Conservation (phyloP, 139 green algal genomes). For the Tetradesmus lagerheimii region DNA sequence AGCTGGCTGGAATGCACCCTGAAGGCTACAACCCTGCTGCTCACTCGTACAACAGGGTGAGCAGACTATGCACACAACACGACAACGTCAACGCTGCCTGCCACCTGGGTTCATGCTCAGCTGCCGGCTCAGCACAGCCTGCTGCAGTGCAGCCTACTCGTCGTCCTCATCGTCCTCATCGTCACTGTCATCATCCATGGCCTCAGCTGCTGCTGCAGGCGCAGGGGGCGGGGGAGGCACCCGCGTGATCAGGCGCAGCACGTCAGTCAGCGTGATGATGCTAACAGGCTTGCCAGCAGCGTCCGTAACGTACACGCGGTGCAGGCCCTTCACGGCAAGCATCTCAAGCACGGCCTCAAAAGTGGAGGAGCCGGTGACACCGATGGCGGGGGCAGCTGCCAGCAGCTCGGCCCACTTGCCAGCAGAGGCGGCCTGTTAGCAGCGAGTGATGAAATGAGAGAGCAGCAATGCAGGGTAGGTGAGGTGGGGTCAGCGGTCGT, state of each 20-base stretch:
- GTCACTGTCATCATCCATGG: not conserved
- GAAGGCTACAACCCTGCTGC: too few relatives aligned
- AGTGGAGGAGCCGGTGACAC: constrained; percentile 19
- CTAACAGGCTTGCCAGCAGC: constrained; percentile 40
- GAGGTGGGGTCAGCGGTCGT: not conserved
- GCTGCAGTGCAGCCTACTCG: not conserved
- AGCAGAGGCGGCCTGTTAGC: constrained; percentile 3
- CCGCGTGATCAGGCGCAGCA: constrained; percentile 50
- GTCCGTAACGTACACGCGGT: constrained; percentile 66
- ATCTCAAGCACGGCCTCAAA: constrained; percentile 34
- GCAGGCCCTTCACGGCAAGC: constrained; percentile 48
- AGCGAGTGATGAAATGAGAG: not conserved
- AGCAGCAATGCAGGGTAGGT: not conserved
- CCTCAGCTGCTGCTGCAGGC: not conserved
- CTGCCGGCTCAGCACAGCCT: not conserved
- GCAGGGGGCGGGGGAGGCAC: not conserved
- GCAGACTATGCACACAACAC: too few relatives aligned
- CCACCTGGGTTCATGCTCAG: too few relatives aligned
- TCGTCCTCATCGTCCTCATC: not conserved
- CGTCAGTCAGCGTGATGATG: constrained; percentile 68
- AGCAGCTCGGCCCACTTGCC: constrained; percentile 24
- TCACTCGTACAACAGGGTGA: too few relatives aligned
- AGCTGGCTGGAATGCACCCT: too few relatives aligned
- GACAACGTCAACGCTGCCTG: too few relatives aligned
- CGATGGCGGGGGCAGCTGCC: constrained; percentile 6